A percentile compares a stretch with the other conserved stretches of the same genome.
These are phyloP conservation scores for Anethum foeniculum DNA, from an alignment of 140 eudicot genomes.

Conservation along the genomic window DNA sequence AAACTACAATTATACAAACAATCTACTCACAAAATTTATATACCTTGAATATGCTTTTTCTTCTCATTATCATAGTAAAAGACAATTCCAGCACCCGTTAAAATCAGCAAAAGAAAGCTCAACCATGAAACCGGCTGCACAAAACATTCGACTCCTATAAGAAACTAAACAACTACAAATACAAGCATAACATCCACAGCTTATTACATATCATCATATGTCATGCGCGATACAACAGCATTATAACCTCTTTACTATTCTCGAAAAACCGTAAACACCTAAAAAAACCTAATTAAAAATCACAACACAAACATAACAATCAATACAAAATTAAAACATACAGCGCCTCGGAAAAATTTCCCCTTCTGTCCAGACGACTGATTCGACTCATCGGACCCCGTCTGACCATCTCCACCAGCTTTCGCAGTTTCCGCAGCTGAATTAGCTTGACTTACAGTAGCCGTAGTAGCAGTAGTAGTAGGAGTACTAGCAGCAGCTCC, in stretches of 20 bases:
- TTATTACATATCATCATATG: neutral
- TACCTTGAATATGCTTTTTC: conserved; percentile 90
- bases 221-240: neutral
- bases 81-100: conserved; percentile 78
- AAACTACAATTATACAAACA: conserved; percentile 21
- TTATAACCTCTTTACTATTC: neutral
- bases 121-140: conserved; percentile 90
- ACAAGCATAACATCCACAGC: neutral
- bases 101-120: conserved; percentile 82
- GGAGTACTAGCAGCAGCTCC: conserved; percentile 9
- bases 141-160: neutral
- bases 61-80: conserved; percentile 80
- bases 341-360: conserved; percentile 70
- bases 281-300: neutral
- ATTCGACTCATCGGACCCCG: conserved; percentile 35
- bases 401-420: conserved; percentile 26
- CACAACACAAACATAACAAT: neutral
- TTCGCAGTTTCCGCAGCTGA: conserved; percentile 13
- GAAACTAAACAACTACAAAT: neutral
- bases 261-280: neutral
- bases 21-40: conserved; percentile 65
- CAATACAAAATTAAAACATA: conserved; percentile 17
- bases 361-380: conserved; percentile 39
- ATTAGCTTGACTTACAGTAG: conserved; percentile 21
- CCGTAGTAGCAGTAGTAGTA: neutral